These are phyloP conservation scores for Dacryopinax spathularia DNA, from an alignment of 768 basidiomycete genomes.

Conservation along the genomic window DNA sequence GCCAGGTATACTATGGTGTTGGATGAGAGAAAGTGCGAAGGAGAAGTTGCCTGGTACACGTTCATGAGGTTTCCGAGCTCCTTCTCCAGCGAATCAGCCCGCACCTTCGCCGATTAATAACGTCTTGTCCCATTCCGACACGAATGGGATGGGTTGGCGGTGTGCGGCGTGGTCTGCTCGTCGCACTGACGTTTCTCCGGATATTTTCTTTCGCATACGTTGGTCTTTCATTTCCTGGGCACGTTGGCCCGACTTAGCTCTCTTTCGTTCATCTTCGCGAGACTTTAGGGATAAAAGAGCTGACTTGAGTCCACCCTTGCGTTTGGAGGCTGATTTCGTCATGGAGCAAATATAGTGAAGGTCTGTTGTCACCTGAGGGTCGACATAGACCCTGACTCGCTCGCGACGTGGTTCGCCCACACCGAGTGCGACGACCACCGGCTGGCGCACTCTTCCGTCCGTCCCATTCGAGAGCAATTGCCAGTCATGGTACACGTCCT, in stretches of 20 bases:
- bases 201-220: background rate
- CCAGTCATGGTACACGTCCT: slow-evolving; percentile 18
- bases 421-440: slow-evolving; percentile 1
- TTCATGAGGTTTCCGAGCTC: background rate
- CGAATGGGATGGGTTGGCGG: background rate
- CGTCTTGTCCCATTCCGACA: slow-evolving; percentile 21
- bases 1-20: slow-evolving; percentile 38
- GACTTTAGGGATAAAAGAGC: background rate
- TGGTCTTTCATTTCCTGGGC: background rate
- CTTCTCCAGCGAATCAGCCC: background rate
- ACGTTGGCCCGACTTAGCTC: background rate
- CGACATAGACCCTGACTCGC: background rate
- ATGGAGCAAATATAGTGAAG: background rate
- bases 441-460: background rate
- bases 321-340: background rate
- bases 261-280: background rate
- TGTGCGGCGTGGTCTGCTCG: background rate
- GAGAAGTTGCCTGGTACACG: slow-evolving; percentile 55
- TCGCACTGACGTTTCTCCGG: background rate
- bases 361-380: background rate
- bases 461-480: slow-evolving; percentile 1
- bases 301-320: background rate
- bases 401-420: background rate
- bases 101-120: slow-evolving; percentile 71
- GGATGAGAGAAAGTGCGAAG: slow-evolving; percentile 62